Evolutionary conservation across 305 asterid species (phyloP).

Genomic region (Fraxinus angustifolia): DNA sequence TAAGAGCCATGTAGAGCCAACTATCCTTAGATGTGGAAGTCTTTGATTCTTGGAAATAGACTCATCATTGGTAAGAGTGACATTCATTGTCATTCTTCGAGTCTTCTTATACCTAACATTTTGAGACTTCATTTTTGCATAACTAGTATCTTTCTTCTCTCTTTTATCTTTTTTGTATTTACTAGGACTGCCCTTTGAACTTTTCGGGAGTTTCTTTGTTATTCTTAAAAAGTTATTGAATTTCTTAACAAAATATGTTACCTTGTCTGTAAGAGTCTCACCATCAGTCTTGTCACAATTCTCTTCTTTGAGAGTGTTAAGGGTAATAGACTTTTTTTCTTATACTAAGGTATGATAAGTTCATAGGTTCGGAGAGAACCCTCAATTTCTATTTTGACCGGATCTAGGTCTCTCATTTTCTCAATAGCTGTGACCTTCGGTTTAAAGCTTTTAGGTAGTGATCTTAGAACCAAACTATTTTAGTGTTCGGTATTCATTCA

Average conservation of each 20-base stretch:
- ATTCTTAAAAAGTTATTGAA: background rate
- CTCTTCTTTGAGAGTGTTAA: background rate
- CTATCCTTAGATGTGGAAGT: background rate
- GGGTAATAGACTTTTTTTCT: background rate
- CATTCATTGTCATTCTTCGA: background rate
- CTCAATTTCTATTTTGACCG: background rate
- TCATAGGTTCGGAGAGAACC: background rate
- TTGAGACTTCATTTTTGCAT: background rate
- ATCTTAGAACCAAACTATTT: background rate
- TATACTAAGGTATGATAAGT: background rate
- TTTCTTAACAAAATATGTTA: background rate
- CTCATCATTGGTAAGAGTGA: background rate
- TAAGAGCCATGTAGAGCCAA: background rate
- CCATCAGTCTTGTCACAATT: background rate
- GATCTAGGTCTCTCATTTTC: background rate
- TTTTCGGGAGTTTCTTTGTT: background rate
- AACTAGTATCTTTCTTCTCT: background rate
- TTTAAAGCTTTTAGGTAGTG: background rate
- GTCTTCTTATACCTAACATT: background rate
- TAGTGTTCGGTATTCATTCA: background rate
- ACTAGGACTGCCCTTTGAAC: background rate
- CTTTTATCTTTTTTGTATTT: background rate
- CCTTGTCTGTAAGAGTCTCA: background rate
- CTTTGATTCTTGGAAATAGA: background rate
- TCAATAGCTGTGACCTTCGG: background rate